Conservation (phyloP, 768 basidiomycete species). For the Pleurotus sapidus region DNA sequence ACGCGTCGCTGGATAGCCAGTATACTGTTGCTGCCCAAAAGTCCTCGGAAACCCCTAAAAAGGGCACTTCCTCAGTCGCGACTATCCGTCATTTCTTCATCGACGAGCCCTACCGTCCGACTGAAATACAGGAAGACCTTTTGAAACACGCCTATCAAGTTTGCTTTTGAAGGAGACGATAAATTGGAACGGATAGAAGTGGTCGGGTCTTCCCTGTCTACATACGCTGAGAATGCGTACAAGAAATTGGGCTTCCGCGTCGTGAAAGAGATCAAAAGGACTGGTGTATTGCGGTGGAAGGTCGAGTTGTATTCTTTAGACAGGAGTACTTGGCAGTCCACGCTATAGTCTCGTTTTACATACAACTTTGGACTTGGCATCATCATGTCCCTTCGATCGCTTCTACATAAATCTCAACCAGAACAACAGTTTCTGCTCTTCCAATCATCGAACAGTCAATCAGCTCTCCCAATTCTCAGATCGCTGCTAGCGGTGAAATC, state of each 20-base stretch:
- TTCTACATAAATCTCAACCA: slow-evolving; percentile 6
- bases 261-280: slow-evolving; percentile 36
- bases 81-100: slow-evolving; percentile 74
- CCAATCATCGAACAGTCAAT: slow-evolving; percentile 13
- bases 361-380: too few relatives aligned
- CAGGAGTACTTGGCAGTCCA: slow-evolving; percentile 43
- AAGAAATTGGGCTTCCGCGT: slow-evolving; percentile 46
- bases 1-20: slow-evolving; percentile 47
- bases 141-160: slow-evolving; percentile 53
- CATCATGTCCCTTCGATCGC: not conserved
- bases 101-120: slow-evolving; percentile 57
- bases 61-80: slow-evolving; percentile 47
- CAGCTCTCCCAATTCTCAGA: slow-evolving; percentile 47
- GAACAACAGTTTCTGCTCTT: slow-evolving; percentile 1
- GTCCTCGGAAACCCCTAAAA: slow-evolving; percentile 16
- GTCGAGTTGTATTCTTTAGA: slow-evolving; percentile 39
- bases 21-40: slow-evolving; percentile 18
- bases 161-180: slow-evolving; percentile 48
- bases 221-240: slow-evolving; percentile 45
- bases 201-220: slow-evolving; percentile 45
- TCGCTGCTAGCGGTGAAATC: slow-evolving; percentile 32
- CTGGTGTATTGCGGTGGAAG: slow-evolving; percentile 63
- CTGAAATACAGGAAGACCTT: slow-evolving; percentile 63
- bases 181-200: slow-evolving; percentile 45
- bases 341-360: slow-evolving; percentile 7